These are phyloP conservation scores for Pezicula neosporulosa DNA, from an alignment of 2,329 filamentous ascomycete species.

Conservation along the genomic window DNA sequence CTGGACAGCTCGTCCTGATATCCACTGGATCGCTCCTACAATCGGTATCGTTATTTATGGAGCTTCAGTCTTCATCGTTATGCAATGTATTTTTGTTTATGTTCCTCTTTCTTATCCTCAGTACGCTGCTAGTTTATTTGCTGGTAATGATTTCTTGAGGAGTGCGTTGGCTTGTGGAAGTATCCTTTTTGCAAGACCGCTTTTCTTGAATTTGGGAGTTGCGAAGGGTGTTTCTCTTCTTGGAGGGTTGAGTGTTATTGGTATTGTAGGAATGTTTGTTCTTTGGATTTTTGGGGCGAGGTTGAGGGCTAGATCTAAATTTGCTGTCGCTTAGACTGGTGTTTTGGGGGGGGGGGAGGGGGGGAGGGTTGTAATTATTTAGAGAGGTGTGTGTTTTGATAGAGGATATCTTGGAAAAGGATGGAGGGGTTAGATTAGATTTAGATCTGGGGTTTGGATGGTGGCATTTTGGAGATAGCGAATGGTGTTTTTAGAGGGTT, in stretches of 20 bases:
- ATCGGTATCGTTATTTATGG: constrained; percentile 56
- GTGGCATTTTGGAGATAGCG: no score
- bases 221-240: constrained; percentile 54
- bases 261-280: constrained; percentile 51
- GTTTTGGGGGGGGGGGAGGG: no score
- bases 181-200: constrained; percentile 56
- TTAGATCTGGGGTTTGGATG: no score
- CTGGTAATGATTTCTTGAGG: constrained; percentile 57
- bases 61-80: constrained; percentile 48
- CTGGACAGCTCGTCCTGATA: constrained; percentile 48
- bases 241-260: constrained; percentile 49
- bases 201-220: constrained; percentile 58
- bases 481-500: no score
- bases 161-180: constrained; percentile 55
- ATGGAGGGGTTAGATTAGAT: no score
- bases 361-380: background rate
- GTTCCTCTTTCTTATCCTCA: constrained; percentile 52
- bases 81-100: constrained; percentile 60
- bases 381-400: no score
- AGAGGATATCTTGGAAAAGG: no score
- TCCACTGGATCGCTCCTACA: constrained; percentile 54
- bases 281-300: constrained; percentile 20
- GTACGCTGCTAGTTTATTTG: constrained; percentile 57
- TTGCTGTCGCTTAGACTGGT: constrained; percentile 16
- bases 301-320: constrained; percentile 23